phyloP scores from a whole-genome alignment of 1,139 yeast genomes.

The Sugiyamaella xylanicola region DNA sequence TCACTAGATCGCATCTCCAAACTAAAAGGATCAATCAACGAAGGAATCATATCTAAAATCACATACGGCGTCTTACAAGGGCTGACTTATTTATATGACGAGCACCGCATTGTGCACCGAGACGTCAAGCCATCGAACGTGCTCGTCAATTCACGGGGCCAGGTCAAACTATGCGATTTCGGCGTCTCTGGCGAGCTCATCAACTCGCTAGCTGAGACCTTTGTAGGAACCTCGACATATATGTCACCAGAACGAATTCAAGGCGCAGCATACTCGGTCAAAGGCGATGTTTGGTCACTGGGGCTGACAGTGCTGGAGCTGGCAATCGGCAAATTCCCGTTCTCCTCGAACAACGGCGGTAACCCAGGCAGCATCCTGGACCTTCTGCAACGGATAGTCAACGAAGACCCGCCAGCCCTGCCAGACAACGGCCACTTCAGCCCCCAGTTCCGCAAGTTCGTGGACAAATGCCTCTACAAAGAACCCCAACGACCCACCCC shows the following conservation, averaged over 20 bases:
- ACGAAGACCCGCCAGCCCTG: slow-evolving; percentile 84
- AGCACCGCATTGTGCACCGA: slow-evolving; percentile 85
- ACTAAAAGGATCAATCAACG: slow-evolving; percentile 57
- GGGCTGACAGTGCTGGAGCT: slow-evolving; percentile 88
- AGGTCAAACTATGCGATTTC: slow-evolving; percentile 84
- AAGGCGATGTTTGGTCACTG: slow-evolving; percentile 95
- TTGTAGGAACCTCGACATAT: slow-evolving; percentile 95
- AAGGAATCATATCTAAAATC: slow-evolving; percentile 69
- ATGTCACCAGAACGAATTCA: slow-evolving; percentile 98
- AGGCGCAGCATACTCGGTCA: slow-evolving; percentile 88
- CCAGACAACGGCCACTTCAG: slow-evolving; percentile 48
- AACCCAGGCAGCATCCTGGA: slow-evolving; percentile 75
- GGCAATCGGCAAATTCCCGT: slow-evolving; percentile 77
- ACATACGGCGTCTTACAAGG: slow-evolving; percentile 81
- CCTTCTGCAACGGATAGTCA: slow-evolving; percentile 85
- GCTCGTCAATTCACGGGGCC: slow-evolving; percentile 74
- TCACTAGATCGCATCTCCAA: slow-evolving; percentile 78
- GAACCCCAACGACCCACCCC: slow-evolving; percentile 66
- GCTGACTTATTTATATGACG: slow-evolving; percentile 73
- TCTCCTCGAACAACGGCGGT: slow-evolving; percentile 43
- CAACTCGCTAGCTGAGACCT: slow-evolving; percentile 92
- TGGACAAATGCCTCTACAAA: slow-evolving; percentile 70
- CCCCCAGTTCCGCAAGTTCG: slow-evolving; percentile 58
- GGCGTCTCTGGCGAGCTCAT: slow-evolving; percentile 91
- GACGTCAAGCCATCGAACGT: slow-evolving; percentile 93